Base-by-base conservation (phyloP, 1,284 basidiomycete species). In the Papiliotrema terrestris region DNA sequence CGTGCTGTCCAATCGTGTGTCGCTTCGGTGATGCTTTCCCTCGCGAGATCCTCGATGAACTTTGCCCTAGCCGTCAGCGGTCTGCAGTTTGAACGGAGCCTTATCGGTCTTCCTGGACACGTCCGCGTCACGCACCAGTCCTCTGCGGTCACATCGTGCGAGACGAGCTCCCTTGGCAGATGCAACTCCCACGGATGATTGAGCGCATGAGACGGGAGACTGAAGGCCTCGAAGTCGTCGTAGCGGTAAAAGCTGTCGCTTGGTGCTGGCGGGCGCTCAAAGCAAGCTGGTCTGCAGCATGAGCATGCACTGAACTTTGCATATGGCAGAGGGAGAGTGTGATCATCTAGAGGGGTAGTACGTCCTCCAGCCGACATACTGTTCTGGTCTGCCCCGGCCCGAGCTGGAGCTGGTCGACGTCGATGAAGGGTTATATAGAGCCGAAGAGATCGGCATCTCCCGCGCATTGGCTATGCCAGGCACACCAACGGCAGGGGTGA, bases 211-310 rank as follows among this genome's bases (percentile, higher is more conserved):
- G 67, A 59, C 47, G 63, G 60, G 14, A 72, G 52, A 3, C 60
- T 63, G 48, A 72, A 72, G 3, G 68, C 55, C 32, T 67, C 66
- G 51, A 72, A 72, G 3, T 59, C 48, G n/a, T 68, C 62, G 45
- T 72, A 72, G 19, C 66, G 62, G 45, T 55, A 72, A 50, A 60
- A 68, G 11, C 59, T 60, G 45, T 72, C 69, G 25, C 53, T 22
- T 38, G 54, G 49, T 2, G 69, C 69, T 2, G 69, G 69, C 9
- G 63, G 65, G 44, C 69, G 58, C 52, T 68, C 63, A 49, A 72
- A 72, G 46, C 66, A 66, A 23, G 61, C 41, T 14, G 69, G 69
- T 60, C 69, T 72, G 51, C 2, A 25, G 29, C 29, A 22, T 17
- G 19, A 25, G 22, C 41, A 23, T 5, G 20, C 4, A 37, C 4